phyloP scores from a whole-genome alignment of 129 eudicot genomes.

The Ambrosia artemisiifolia region DNA sequence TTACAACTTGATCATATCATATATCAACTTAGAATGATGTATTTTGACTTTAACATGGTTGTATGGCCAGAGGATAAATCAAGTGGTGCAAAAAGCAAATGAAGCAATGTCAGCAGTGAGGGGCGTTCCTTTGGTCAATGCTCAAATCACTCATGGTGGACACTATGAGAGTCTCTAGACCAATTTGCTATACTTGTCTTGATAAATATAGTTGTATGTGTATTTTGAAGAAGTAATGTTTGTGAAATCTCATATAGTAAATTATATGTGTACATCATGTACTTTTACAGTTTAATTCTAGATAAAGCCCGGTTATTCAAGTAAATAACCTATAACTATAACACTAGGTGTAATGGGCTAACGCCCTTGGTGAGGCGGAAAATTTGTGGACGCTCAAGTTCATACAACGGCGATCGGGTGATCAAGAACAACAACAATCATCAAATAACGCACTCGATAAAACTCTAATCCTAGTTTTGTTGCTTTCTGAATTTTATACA shows the following conservation, averaged over 20 bases:
- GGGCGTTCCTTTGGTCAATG: conserved; percentile 67
- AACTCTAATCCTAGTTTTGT: too few species aligned
- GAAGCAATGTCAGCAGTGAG: conserved; percentile 69
- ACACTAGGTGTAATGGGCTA: too few species aligned
- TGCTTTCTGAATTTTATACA: too few species aligned
- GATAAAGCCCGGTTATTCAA: too few species aligned
- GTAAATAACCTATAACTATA: too few species aligned
- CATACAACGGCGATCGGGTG: too few species aligned
- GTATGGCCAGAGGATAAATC: conserved; percentile 55
- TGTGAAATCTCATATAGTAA: background rate
- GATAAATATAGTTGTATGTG: background rate
- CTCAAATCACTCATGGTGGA: conserved; percentile 78
- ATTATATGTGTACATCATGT: background rate
- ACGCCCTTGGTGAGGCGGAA: too few species aligned
- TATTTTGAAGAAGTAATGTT: background rate
- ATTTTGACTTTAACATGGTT: conserved; percentile 7
- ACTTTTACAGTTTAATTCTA: background rate
- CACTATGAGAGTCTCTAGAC: conserved; percentile 44
- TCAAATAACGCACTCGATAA: too few species aligned
- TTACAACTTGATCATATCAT: background rate
- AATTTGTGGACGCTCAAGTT: too few species aligned
- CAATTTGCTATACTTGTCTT: background rate
- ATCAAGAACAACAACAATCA: too few species aligned
- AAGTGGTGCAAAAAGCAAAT: conserved; percentile 64
- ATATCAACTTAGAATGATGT: background rate